A percentile compares a stretch with the other conserved stretches of the same genome.
Conservation (phyloP, 495 filamentous ascomycete species). For the Darksidea phi region DNA sequence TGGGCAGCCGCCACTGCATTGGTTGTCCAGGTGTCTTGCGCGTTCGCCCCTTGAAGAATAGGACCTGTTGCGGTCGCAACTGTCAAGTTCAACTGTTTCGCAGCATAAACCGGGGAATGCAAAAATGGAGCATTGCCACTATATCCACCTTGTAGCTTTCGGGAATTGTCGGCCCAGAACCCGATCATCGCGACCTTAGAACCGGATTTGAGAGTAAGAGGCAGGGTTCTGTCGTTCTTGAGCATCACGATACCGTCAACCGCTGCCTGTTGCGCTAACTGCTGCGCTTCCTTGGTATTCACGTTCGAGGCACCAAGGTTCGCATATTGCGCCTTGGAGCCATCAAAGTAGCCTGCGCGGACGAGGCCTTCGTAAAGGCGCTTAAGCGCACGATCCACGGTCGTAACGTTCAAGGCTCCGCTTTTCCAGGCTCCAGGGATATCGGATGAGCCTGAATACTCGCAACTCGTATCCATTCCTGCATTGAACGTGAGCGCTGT, state of each 20-base stretch:
- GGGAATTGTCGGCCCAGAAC: conserved; percentile 43
- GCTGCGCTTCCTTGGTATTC: conserved; percentile 4
- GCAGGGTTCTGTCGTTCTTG: conserved; percentile 34
- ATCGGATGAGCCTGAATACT: conserved; percentile 15
- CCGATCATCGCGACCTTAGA: conserved; percentile 46
- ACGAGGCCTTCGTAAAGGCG: conserved; percentile 18
- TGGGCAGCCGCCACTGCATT: conserved; percentile 26
- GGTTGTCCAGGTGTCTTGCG: conserved; percentile 12
- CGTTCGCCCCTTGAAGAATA: conserved; percentile 4
- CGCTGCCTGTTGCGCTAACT: conserved; percentile 7
- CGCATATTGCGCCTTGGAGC: background rate
- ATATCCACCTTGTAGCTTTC: conserved; percentile 47
- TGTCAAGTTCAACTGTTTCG: conserved; percentile 33
- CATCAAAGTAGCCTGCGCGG: conserved; percentile 19
- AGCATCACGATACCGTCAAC: conserved; percentile 16
- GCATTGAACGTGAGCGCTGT: conserved; percentile 40
- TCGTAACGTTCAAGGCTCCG: conserved; percentile 12
- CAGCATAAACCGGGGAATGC: conserved; percentile 42
- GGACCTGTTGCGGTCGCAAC: conserved; percentile 12
- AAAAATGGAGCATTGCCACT: conserved; percentile 43
- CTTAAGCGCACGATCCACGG: conserved; percentile 9
- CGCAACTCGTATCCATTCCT: conserved; percentile 15
- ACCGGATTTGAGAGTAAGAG: conserved; percentile 34
- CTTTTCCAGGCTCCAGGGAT: conserved; percentile 18
- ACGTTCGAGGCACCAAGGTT: conserved; percentile 4